Conservation (phyloP, 108 stramenopile species). For the Discostella stelligeroides region DNA sequence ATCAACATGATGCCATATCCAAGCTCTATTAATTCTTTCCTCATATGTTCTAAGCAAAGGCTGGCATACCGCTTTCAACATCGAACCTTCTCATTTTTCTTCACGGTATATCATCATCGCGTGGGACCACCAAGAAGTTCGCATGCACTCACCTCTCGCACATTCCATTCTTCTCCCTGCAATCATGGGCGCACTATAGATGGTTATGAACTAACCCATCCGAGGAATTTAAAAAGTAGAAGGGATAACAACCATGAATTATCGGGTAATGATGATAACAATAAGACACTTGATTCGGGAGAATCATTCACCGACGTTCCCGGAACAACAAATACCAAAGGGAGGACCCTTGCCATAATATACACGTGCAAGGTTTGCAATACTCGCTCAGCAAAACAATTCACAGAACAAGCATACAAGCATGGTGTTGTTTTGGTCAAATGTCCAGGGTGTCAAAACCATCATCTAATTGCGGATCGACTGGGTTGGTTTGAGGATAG, state of each 20-base stretch:
- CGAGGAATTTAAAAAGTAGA: neutral
- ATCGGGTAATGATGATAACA: neutral
- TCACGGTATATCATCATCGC: neutral
- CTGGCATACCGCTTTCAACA: too few species aligned
- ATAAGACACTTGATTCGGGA: neutral
- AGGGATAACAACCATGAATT: neutral
- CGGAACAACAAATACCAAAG: slow-evolving; percentile 61
- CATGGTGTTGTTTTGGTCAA: slow-evolving; percentile 94
- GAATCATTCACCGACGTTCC: slow-evolving; percentile 47
- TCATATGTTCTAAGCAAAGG: too few species aligned
- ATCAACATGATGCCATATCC: too few species aligned
- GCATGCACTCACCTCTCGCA: neutral
- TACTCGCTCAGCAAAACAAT: slow-evolving; percentile 94
- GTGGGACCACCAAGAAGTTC: neutral
- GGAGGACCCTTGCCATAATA: slow-evolving; percentile 81
- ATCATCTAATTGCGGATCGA: slow-evolving; percentile 96
- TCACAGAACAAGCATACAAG: slow-evolving; percentile 92
- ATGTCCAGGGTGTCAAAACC: slow-evolving; percentile 93
- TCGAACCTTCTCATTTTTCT: neutral
- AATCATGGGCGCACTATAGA: neutral
- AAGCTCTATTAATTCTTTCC: too few species aligned
- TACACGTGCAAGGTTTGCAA: slow-evolving; percentile 95
- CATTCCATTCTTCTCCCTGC: slow-evolving; percentile 6
- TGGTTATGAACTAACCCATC: neutral
- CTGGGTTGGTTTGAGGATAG: slow-evolving; percentile 77